Conservation (phyloP, 805 yeast genomes). For the Metschnikowia arizonensis region DNA sequence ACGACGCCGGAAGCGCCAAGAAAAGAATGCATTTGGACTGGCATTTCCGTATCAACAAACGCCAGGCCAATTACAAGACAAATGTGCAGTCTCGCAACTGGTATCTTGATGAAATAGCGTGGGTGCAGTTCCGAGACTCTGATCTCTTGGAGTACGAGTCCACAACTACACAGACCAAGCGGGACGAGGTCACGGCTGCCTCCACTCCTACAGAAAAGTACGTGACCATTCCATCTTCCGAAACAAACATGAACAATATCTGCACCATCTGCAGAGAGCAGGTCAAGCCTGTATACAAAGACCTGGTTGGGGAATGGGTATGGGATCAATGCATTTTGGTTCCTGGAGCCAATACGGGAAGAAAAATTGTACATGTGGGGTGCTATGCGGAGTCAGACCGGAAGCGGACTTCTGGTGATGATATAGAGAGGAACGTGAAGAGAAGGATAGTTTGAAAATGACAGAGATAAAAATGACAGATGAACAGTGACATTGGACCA, state of each 20-base stretch:
- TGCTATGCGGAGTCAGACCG: conserved; percentile 38
- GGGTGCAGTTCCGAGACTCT: conserved; percentile 74
- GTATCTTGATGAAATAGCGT: conserved; percentile 69
- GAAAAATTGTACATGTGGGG: conserved; percentile 38
- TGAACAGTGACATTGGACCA: too few species aligned
- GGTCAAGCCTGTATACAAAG: conserved; percentile 41
- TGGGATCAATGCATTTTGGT: conserved; percentile 39
- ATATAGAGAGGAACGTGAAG: conserved; percentile 20
- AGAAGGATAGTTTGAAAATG: conserved; percentile 16
- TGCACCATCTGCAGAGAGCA: conserved; percentile 42
- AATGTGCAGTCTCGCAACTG: conserved; percentile 72
- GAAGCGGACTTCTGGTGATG: conserved; percentile 31
- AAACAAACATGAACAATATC: conserved; percentile 44
- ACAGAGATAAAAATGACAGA: too few species aligned
- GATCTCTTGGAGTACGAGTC: conserved; percentile 34
- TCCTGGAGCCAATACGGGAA: conserved; percentile 33
- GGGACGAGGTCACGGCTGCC: conserved; percentile 2
- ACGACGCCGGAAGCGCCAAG: conserved; percentile 50
- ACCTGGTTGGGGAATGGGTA: conserved; percentile 45
- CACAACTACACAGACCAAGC: conserved; percentile 7
- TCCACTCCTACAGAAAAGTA: conserved; percentile 22
- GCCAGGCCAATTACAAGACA: conserved; percentile 36
- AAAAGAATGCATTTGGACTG: conserved; percentile 78
- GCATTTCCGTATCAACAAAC: conserved; percentile 91
- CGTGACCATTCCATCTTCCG: conserved; percentile 64